Percentiles rank a stretch among this genome's conserved stretches.
phyloP scores from a whole-genome alignment of 2,329 filamentous ascomycete species.

The Acrocalymma vagum region DNA sequence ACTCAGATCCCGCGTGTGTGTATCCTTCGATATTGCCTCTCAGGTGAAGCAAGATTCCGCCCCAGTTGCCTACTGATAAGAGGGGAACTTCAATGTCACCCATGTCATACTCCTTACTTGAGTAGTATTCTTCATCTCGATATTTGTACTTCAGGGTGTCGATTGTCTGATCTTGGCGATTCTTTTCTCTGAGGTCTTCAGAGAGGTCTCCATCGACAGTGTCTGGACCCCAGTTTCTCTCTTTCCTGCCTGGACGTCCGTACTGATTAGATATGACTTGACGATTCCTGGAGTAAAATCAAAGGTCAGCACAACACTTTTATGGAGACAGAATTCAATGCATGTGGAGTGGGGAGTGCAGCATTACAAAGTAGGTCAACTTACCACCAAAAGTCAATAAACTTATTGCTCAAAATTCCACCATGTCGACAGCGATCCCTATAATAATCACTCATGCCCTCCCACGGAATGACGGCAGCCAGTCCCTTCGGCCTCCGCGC shows the following conservation, averaged over 20 bases:
- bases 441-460: conserved; percentile 66
- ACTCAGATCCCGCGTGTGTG: conserved; percentile 67
- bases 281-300: conserved; percentile 70
- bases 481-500: conserved; percentile 61
- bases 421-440: conserved; percentile 54
- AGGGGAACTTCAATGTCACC: conserved; percentile 73
- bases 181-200: conserved; percentile 60
- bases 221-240: conserved; percentile 62
- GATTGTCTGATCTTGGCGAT: conserved; percentile 52
- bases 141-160: conserved; percentile 57
- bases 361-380: too few relatives aligned
- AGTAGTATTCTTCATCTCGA: conserved; percentile 70
- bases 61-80: conserved; percentile 75
- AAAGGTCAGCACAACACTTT: neutral
- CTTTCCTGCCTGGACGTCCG: conserved; percentile 61
- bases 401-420: conserved; percentile 46
- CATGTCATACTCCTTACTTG: conserved; percentile 70
- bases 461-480: conserved; percentile 63
- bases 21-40: conserved; percentile 75
- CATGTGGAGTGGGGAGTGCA: neutral
- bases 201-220: conserved; percentile 68
- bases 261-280: conserved; percentile 76
- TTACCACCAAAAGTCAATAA: conserved; percentile 65
- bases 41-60: conserved; percentile 73
- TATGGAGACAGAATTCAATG: neutral